Base-by-base conservation (phyloP, 768 basidiomycete species). In the Rhizopogon vinicolor region DNA sequence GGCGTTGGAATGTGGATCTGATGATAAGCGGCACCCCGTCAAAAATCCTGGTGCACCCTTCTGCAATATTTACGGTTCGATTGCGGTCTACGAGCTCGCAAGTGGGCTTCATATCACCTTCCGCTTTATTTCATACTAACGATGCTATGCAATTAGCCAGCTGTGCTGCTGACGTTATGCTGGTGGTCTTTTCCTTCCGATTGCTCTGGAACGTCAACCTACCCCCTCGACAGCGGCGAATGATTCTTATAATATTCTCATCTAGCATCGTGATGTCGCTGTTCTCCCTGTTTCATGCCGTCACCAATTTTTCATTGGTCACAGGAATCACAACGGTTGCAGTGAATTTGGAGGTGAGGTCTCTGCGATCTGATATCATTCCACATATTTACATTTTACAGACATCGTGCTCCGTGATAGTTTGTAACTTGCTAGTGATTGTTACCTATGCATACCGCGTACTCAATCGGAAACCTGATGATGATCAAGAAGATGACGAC, bases 181-280 rank as follows among this genome's bases (percentile, higher is more conserved):
- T 59, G 33, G 44, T 58, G 13, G 19, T 25, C 16, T 28, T 65
- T 44, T 57, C 54, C 39, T 43, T 60, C 8, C 41, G 29, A 22
- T 41, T 53, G 40, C 49, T 61, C 48, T 60, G 64, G 61, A 48
- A 55, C 12, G 28, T 66, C 55, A 61, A 45, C 13, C 56, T 57
- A 54, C 56, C 48, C 35, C 28, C 22, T 45, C 55, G 55, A 40
- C 58, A 56, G 35, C 56, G 56, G n/a, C 49, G 54, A 35, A 61
- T 61, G 58, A 58, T 66, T 31, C 45, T 53, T 8, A 51, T 19
- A 8, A 41, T 55, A 51, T 56, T 54, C 42, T 54, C 57, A 12
- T 58, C 53, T 5, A 55, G 52, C 29, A 42, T 52, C 5, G n/a
- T 63, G 12, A 57, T 65, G 55, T 57, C 31, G 12, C 5, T 56